phyloP scores from a whole-genome alignment of 192 early-diverging fungal genomes.

The Coemansia sp. region DNA sequence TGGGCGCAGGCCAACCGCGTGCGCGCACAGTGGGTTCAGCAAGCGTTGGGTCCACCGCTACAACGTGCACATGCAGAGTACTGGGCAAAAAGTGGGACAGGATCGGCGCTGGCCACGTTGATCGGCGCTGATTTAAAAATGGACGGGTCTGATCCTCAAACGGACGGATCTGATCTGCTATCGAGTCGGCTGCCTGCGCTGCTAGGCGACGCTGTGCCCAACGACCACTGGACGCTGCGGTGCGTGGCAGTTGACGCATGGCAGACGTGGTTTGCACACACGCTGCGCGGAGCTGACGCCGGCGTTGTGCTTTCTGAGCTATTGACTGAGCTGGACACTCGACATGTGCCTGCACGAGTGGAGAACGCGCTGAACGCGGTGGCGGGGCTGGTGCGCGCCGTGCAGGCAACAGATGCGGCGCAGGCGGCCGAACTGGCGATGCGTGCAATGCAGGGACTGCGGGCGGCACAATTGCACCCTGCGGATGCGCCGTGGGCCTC shows the following conservation, averaged over 20 bases:
- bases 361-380: conserved; percentile 24
- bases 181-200: conserved; percentile 6
- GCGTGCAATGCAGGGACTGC: conserved; percentile 6
- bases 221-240: conserved; percentile 38
- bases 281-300: neutral
- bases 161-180: too few relatives aligned
- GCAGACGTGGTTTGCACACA: conserved; percentile 21
- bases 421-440: conserved; percentile 21
- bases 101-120: conserved; percentile 22
- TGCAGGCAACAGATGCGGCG: conserved; percentile 11
- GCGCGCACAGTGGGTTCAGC: conserved; percentile 25
- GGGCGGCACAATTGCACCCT: conserved; percentile 8
- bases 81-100: neutral
- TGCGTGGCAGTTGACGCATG: conserved; percentile 25
- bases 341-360: conserved; percentile 26
- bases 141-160: too few relatives aligned
- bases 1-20: conserved; percentile 33
- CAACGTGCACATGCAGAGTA: conserved; percentile 1
- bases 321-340: neutral
- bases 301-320: neutral
- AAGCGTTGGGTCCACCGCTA: conserved; percentile 9
- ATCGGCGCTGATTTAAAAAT: neutral
- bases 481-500: neutral
- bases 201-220: conserved; percentile 10
- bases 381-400: conserved; percentile 21